Evolutionary conservation across 2,329 filamentous ascomycete species (phyloP).

Genomic region (Aphanocladium album): DNA sequence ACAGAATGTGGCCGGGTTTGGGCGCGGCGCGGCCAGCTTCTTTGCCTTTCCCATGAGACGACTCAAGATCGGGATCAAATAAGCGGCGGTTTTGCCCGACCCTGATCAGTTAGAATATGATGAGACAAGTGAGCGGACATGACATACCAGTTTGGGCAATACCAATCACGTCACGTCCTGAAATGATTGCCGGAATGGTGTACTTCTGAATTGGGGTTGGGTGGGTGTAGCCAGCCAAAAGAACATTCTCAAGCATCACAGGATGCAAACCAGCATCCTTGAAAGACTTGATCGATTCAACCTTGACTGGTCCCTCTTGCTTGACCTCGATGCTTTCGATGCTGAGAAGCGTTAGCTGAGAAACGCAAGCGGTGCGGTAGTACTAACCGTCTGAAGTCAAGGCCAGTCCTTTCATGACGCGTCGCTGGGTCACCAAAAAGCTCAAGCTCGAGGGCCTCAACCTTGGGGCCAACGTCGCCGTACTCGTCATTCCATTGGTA

Average conservation of each 20-base stretch:
- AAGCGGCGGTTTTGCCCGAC: constrained; percentile 94
- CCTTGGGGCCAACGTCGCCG: constrained; percentile 75
- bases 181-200: constrained; percentile 71
- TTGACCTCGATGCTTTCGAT: constrained; percentile 49
- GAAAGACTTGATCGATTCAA: constrained; percentile 54
- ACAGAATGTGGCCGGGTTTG: constrained; percentile 55
- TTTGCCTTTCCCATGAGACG: constrained; percentile 94
- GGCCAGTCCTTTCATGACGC: constrained; percentile 45
- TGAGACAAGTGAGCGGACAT: not conserved
- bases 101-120: constrained; percentile 45
- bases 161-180: constrained; percentile 77
- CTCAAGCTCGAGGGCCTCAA: constrained; percentile 64
- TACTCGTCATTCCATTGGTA: constrained; percentile 85
- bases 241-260: constrained; percentile 71
- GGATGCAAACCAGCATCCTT: constrained; percentile 79
- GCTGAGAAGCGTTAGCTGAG: constrained; percentile 33
- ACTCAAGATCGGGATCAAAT: constrained; percentile 81
- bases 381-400: constrained; percentile 59
- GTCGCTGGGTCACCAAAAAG: constrained; percentile 63
- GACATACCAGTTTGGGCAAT: constrained; percentile 87
- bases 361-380: not conserved
- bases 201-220: constrained; percentile 89
- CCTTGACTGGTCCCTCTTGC: constrained; percentile 52
- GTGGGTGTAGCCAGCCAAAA: constrained; percentile 61
- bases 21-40: constrained; percentile 74